Conservation (phyloP, 495 filamentous ascomycete species). For the Penicillium crystallinum region DNA sequence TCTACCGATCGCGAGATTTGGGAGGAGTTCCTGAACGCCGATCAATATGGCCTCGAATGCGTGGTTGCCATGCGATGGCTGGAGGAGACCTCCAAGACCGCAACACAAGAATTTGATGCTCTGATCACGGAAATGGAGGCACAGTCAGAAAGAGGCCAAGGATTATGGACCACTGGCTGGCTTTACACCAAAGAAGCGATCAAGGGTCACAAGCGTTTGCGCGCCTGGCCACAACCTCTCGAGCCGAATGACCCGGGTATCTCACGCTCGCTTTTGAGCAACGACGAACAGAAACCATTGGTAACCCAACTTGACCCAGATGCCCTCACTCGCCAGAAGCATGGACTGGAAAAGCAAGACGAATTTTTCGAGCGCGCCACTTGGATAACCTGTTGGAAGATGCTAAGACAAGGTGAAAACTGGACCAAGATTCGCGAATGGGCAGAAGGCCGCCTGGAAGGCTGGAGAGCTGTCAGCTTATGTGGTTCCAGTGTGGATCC, state of each 20-base stretch:
- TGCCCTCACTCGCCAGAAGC: slow-evolving; percentile 70
- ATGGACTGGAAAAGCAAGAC: slow-evolving; percentile 70
- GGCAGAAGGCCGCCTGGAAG: slow-evolving; percentile 71
- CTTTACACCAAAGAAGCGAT: slow-evolving; percentile 84
- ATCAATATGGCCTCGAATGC: slow-evolving; percentile 67
- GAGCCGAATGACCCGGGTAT: slow-evolving; percentile 55
- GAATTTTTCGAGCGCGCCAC: slow-evolving; percentile 79
- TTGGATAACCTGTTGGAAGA: slow-evolving; percentile 85
- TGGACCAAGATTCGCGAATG: slow-evolving; percentile 72
- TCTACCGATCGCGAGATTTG: slow-evolving; percentile 58
- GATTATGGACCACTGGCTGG: slow-evolving; percentile 79
- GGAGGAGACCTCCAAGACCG: slow-evolving; percentile 60
- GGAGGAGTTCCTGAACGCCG: slow-evolving; percentile 59
- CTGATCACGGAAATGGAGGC: slow-evolving; percentile 64
- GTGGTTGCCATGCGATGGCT: slow-evolving; percentile 78
- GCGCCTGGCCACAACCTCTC: slow-evolving; percentile 56
- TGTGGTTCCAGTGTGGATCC: slow-evolving; percentile 40
- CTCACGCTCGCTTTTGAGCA: slow-evolving; percentile 49
- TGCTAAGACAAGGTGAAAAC: slow-evolving; percentile 71
- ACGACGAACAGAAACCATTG: slow-evolving; percentile 56
- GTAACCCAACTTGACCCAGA: slow-evolving; percentile 95
- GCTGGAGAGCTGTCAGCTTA: slow-evolving; percentile 68
- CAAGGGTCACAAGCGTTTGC: slow-evolving; percentile 80
- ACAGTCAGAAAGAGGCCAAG: slow-evolving; percentile 56
- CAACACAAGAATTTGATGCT: slow-evolving; percentile 63